These are phyloP conservation scores for Dactylellina leptospora DNA, from an alignment of 2,329 filamentous ascomycete species.

Conservation along the genomic window DNA sequence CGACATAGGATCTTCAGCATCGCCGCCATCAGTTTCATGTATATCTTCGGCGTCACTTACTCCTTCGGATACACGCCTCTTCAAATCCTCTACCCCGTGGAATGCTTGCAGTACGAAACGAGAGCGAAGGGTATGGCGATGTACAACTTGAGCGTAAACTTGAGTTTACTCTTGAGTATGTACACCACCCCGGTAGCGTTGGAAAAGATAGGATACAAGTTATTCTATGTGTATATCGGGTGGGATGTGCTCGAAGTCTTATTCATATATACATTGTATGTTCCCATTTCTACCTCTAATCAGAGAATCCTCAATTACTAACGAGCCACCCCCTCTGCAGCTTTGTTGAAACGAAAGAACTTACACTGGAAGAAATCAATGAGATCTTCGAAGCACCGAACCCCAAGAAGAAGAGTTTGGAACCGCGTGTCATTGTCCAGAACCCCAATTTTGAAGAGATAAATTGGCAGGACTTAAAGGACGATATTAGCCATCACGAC, in stretches of 20 bases:
- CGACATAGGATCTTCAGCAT: constrained; percentile 58
- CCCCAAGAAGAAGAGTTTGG: constrained; percentile 55
- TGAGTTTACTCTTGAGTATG: constrained; percentile 63
- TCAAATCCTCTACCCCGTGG: constrained; percentile 63
- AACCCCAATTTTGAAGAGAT: constrained; percentile 53
- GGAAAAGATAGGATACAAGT: constrained; percentile 66
- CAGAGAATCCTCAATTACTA: constrained; percentile 57
- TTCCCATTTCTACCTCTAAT: neutral
- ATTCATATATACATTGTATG: constrained; percentile 59
- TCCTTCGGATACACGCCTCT: constrained; percentile 64
- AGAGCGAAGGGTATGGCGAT: constrained; percentile 65
- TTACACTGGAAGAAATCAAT: constrained; percentile 75
- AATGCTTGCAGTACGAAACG: constrained; percentile 63
- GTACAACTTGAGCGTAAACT: constrained; percentile 63
- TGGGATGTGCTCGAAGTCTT: constrained; percentile 62
- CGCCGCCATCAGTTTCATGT: constrained; percentile 62
- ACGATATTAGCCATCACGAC: too few species aligned
- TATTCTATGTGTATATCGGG: constrained; percentile 64
- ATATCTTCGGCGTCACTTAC: constrained; percentile 59
- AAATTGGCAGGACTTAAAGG: constrained; percentile 51
- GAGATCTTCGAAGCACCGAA: constrained; percentile 71
- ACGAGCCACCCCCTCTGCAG: constrained; percentile 25
- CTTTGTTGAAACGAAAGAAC: constrained; percentile 72
- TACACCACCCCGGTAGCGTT: constrained; percentile 65
- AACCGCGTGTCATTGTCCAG: constrained; percentile 39